Conservation (phyloP, 495 filamentous ascomycete species). For the Penicillium cataractarum region DNA sequence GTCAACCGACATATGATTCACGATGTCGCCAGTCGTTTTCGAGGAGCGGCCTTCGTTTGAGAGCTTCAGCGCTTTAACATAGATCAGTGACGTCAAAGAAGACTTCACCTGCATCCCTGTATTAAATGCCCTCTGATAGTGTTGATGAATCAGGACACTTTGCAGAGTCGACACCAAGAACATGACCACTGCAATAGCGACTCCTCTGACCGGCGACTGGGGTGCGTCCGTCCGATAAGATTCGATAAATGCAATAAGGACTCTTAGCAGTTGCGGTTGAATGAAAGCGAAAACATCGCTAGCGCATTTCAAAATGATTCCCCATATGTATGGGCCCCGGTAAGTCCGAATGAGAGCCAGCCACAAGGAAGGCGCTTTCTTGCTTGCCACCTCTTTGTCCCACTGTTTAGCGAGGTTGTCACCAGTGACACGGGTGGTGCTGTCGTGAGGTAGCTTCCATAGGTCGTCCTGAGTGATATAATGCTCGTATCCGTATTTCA, state of each 20-base stretch:
- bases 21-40: conserved; percentile 95
- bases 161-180: conserved; percentile 84
- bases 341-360: conserved; percentile 81
- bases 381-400: conserved; percentile 72
- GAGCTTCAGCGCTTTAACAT: conserved; percentile 82
- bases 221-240: conserved; percentile 70
- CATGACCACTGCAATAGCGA: conserved; percentile 88
- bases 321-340: conserved; percentile 77
- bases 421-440: conserved; percentile 73
- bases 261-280: conserved; percentile 88
- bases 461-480: conserved; percentile 94
- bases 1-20: conserved; percentile 98
- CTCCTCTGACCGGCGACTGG: conserved; percentile 78
- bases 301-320: conserved; percentile 77
- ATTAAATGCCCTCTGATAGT: conserved; percentile 92
- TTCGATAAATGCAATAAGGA: conserved; percentile 81
- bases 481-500: conserved; percentile 90
- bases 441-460: conserved; percentile 82
- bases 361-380: conserved; percentile 80
- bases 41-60: conserved; percentile 87
- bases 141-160: conserved; percentile 83
- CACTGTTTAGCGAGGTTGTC: conserved; percentile 69
- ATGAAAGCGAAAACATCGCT: conserved; percentile 84
- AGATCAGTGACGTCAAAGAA: conserved; percentile 84
- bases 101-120: conserved; percentile 96